Base-by-base conservation (phyloP, 2,329 filamentous ascomycete species). In the Sphaerulina populicola region DNA sequence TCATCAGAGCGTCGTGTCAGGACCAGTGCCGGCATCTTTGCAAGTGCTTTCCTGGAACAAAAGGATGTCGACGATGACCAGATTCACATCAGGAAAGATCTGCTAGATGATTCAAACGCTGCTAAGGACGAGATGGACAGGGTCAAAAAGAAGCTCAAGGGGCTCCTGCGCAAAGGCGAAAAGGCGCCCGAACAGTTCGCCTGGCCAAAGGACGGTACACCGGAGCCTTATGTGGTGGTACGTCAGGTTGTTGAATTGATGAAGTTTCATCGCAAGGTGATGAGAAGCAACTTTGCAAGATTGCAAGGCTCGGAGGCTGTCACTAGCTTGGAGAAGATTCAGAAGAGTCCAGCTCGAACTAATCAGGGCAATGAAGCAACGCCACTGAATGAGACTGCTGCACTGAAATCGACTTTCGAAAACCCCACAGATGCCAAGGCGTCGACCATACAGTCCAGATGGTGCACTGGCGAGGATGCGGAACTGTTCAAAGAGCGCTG, bases 41-140 rank as follows among this genome's bases (percentile, higher is more conserved):
- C 91, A 0, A 83, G 84, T 30, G 85, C 89, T 1, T 98, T 98
- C 67, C 74, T 97, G 39, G 86, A 88, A 45, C 81, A 88, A 64
- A 88, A 94, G 66, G 86, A 96, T 49, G 75, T 96, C 12, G 81
- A 86, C 0, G 81, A 88, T 21, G 87, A 94, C 62, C 88, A 88
- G 58, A 94, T 98, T 57, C 85, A 82, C 31, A 84, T 97, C 51
- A 83, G 93, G 47, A 98, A 98, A 67, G 90, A 97, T 69, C 77
- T 98, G 6, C 74, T 98, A 2, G 93, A 98, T 67, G 93, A 98
- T 66, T 97, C 90, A 0, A 98, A 98, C 68, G 93, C 93, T 3
- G 93, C 93, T 52, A 98, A 98, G 68, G 93, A 98, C 67, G 89
- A 95, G 64, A 98, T 96, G 86, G 94, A 98, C 71, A 96, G 95